Percentiles rank a stretch among this genome's conserved stretches.
These are phyloP conservation scores for Coniella lustricola DNA, from an alignment of 2,329 filamentous ascomycete species.

Conservation along the genomic window DNA sequence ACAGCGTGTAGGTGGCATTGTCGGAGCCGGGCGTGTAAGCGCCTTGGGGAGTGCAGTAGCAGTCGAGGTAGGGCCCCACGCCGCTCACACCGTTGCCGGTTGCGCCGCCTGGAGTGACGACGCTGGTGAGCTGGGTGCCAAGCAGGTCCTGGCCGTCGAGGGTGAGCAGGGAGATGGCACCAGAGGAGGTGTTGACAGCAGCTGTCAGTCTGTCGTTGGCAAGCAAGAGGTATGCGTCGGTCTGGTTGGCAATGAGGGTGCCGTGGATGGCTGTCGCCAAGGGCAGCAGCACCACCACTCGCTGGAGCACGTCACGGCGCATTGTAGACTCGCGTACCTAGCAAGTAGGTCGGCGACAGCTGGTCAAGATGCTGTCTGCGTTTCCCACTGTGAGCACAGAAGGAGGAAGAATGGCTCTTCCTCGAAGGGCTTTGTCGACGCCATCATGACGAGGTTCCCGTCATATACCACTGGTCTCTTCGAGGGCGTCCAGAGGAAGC, in stretches of 20 bases:
- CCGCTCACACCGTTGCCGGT: constrained; percentile 9
- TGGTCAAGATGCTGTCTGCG: neutral
- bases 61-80: constrained; percentile 33
- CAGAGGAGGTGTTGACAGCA: constrained; percentile 13
- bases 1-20: constrained; percentile 42
- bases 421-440: no score
- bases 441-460: no score
- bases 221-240: constrained; percentile 12
- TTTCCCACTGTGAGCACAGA: neutral
- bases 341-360: no score
- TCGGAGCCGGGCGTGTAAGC: constrained; percentile 49
- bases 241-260: constrained; percentile 13
- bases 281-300: neutral
- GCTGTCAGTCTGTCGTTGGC: constrained; percentile 15
- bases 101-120: constrained; percentile 13
- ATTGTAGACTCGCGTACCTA: neutral
- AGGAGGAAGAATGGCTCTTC: neutral
- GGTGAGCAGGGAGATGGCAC: constrained; percentile 7
- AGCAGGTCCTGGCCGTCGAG: constrained; percentile 15
- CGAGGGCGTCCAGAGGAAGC: no score
- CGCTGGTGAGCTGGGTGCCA: neutral
- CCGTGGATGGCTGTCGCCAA: constrained; percentile 2
- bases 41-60: constrained; percentile 53
- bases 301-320: neutral
- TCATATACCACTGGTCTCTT: no score